Percentiles rank a stretch among this genome's conserved stretches.
phyloP scores from a whole-genome alignment of 2,329 filamentous ascomycete genomes.

The Samsoniella hepiali region DNA sequence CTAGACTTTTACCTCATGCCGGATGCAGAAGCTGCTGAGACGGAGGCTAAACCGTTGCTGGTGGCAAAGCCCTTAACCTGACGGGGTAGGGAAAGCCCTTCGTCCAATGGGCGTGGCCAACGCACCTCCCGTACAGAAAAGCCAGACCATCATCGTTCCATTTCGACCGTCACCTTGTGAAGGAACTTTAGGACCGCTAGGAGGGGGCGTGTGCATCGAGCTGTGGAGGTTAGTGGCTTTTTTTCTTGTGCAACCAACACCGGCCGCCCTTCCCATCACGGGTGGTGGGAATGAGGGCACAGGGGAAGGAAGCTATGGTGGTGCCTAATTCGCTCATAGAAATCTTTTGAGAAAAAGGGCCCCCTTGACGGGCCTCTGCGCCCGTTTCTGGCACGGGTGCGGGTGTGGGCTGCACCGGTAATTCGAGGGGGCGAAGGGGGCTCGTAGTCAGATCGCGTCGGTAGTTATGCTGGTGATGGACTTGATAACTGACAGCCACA shows the following conservation, averaged over 20 bases:
- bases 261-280: constrained; percentile 6
- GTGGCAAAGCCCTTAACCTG: background rate
- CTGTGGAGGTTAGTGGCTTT: constrained; percentile 10
- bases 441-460: constrained; percentile 11
- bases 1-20: background rate
- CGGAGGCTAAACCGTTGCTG: background rate
- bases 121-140: background rate
- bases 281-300: background rate
- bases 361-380: background rate
- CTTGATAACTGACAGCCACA: constrained; percentile 10
- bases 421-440: constrained; percentile 9
- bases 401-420: constrained; percentile 1
- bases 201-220: constrained; percentile 14
- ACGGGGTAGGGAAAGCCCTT: background rate
- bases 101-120: background rate
- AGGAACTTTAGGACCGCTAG: constrained; percentile 4
- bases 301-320: background rate
- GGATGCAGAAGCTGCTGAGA: background rate
- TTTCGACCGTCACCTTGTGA: background rate
- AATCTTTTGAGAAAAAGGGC: background rate
- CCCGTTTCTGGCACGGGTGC: background rate
- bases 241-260: constrained; percentile 14
- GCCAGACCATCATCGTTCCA: background rate
- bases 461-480: constrained; percentile 6
- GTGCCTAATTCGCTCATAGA: constrained; percentile 10